phyloP scores from a whole-genome alignment of 2,329 filamentous ascomycete genomes.

The Hypoxylon sp. region DNA sequence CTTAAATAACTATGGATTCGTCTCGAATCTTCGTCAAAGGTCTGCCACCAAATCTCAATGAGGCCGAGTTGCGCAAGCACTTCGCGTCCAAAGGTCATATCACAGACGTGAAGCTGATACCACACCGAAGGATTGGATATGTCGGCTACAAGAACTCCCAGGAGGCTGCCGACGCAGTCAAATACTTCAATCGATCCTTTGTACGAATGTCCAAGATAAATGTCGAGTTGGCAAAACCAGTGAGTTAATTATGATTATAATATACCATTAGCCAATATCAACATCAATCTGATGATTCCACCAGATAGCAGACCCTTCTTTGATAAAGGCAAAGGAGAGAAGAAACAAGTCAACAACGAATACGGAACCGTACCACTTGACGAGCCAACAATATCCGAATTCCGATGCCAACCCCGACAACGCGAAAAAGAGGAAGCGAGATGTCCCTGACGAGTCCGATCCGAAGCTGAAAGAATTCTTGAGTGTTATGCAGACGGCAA shows the following conservation, averaged over 20 bases:
- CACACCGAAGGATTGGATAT: slow-evolving; percentile 91
- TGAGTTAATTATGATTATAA: slow-evolving; percentile 56
- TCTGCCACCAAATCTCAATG: slow-evolving; percentile 83
- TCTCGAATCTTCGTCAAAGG: slow-evolving; percentile 83
- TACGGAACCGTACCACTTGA: not conserved
- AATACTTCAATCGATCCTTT: slow-evolving; percentile 95
- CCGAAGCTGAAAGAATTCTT: slow-evolving; percentile 88
- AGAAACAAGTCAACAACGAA: slow-evolving; percentile 13
- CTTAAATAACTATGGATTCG: slow-evolving; percentile 54
- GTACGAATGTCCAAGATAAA: slow-evolving; percentile 94
- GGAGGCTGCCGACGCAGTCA: slow-evolving; percentile 82
- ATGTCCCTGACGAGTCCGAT: slow-evolving; percentile 67
- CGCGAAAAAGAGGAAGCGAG: slow-evolving; percentile 74
- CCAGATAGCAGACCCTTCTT: slow-evolving; percentile 54
- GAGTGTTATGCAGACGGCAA: slow-evolving; percentile 77
- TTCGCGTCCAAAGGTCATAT: slow-evolving; percentile 80
- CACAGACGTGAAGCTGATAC: slow-evolving; percentile 92
- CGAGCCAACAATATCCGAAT: slow-evolving; percentile 35
- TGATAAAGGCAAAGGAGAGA: slow-evolving; percentile 40
- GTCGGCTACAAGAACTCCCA: slow-evolving; percentile 88
- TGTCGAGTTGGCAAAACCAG: slow-evolving; percentile 86
- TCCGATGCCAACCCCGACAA: slow-evolving; percentile 49
- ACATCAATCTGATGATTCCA: slow-evolving; percentile 5
- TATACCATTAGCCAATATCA: no score
- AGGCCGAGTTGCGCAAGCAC: slow-evolving; percentile 87